A percentile compares a stretch with the other conserved stretches of the same genome.
Evolutionary conservation across 2,329 filamentous ascomycete species (phyloP).

Genomic region (Colletotrichum sojae): DNA sequence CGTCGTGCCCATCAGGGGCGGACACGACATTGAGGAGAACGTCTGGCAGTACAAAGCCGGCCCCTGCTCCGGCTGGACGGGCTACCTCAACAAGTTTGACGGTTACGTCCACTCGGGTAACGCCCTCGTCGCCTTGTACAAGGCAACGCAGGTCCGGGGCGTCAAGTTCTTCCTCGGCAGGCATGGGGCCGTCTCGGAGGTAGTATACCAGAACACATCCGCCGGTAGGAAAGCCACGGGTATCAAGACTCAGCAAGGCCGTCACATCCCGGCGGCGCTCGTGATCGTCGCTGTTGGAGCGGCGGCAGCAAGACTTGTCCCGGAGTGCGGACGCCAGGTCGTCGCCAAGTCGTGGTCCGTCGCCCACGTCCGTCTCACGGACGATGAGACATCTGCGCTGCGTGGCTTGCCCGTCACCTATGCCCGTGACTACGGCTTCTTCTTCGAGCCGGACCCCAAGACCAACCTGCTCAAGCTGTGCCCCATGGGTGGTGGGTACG

Average conservation of each 20-base stretch:
- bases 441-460: conserved; percentile 74
- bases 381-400: conserved; percentile 66
- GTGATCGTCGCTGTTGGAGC: conserved; percentile 69
- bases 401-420: conserved; percentile 73
- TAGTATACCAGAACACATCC: conserved; percentile 44
- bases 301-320: conserved; percentile 60
- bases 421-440: conserved; percentile 73
- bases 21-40: conserved; percentile 56
- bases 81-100: conserved; percentile 71
- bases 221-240: conserved; percentile 5
- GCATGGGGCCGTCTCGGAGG: conserved; percentile 47
- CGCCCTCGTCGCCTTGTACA: conserved; percentile 63
- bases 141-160: conserved; percentile 53
- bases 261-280: conserved; percentile 45
- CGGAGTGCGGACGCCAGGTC: conserved; percentile 63
- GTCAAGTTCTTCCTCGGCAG: conserved; percentile 55
- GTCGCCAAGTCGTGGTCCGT: conserved; percentile 72
- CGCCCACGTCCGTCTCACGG: conserved; percentile 70
- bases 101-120: conserved; percentile 71
- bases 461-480: conserved; percentile 73
- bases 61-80: conserved; percentile 66
- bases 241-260: conserved; percentile 18
- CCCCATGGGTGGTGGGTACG: conserved; percentile 71
- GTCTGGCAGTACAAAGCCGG: conserved; percentile 64
- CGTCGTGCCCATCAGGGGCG: conserved; percentile 49